phyloP scores from a whole-genome alignment of 768 basidiomycete species.

The Rhodotorula babjevae region DNA sequence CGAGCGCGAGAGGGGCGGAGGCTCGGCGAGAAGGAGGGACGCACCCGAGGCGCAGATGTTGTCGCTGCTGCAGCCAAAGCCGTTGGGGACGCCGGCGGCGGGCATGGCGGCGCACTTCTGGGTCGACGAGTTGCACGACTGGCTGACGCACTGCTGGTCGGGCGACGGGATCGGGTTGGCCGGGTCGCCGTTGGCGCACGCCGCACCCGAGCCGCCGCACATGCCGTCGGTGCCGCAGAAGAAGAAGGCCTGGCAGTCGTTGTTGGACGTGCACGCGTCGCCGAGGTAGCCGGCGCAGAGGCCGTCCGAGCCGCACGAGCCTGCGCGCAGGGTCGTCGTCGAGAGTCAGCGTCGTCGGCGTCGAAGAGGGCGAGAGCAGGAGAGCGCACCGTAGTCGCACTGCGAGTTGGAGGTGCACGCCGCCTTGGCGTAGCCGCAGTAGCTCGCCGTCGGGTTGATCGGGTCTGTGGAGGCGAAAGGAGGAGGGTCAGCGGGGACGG shows the following conservation, averaged over 20 bases:
- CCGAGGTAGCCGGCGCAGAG: conserved; percentile 33
- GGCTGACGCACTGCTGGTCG: conserved; percentile 36
- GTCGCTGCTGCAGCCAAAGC: conserved; percentile 35
- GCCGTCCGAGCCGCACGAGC: conserved; percentile 33
- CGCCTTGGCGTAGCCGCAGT: conserved; percentile 39
- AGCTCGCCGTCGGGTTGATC: conserved; percentile 31
- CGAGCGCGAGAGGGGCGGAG: too few relatives aligned
- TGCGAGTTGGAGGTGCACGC: conserved; percentile 25
- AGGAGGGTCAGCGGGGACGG: too few relatives aligned
- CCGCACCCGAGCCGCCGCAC: conserved; percentile 35
- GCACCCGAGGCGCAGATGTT: conserved; percentile 29
- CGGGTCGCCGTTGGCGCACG: conserved; percentile 35
- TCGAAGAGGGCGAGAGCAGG: background rate
- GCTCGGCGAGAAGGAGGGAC: background rate
- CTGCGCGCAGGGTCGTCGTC: too few relatives aligned
- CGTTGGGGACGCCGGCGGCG: conserved; percentile 27
- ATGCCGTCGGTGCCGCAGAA: conserved; percentile 37
- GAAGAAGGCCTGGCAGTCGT: conserved; percentile 40
- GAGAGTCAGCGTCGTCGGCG: too few relatives aligned
- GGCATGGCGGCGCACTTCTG: conserved; percentile 23
- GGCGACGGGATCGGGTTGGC: conserved; percentile 28
- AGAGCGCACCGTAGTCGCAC: conserved; percentile 38
- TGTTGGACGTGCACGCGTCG: conserved; percentile 27
- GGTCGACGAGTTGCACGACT: conserved; percentile 26
- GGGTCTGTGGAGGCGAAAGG: conserved; percentile 21